Conservation (phyloP, 208 protist genomes). For the Borovskyia barvae region DNA sequence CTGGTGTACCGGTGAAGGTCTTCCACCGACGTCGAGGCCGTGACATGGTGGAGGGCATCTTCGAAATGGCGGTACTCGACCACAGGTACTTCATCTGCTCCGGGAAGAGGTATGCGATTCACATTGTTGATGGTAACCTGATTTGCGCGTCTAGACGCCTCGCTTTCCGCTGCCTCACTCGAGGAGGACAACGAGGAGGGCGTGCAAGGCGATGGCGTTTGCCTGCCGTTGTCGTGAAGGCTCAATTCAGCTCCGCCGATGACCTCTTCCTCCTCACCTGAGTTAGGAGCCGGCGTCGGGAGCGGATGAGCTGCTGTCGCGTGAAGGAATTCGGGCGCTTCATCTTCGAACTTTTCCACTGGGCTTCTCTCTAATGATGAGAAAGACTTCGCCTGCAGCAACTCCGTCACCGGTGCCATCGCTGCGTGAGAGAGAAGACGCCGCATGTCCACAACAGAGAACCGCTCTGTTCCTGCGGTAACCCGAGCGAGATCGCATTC, state of each 20-base stretch:
- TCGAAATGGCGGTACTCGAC: slow-evolving; percentile 27
- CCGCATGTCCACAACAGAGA: slow-evolving; percentile 92
- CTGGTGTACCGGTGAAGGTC: slow-evolving; percentile 20
- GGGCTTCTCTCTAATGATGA: too few species aligned
- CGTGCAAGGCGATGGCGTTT: too few species aligned
- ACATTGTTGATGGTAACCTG: not conserved
- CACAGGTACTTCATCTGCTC: not conserved
- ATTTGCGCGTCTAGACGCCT: too few species aligned
- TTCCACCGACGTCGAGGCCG: slow-evolving; percentile 9
- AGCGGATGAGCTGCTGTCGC: too few species aligned
- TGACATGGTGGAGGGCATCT: slow-evolving; percentile 10
- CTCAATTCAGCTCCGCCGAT: too few species aligned
- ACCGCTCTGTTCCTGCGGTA: slow-evolving; percentile 56
- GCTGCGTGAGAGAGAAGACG: slow-evolving; percentile 90
- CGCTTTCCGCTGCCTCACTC: too few species aligned
- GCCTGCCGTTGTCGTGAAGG: too few species aligned
- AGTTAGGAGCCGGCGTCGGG: too few species aligned
- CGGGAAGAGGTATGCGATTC: not conserved
- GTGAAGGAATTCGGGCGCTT: too few species aligned
- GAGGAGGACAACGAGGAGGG: too few species aligned
- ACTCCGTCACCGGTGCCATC: slow-evolving; percentile 92
- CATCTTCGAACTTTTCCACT: too few species aligned
- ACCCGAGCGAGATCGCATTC: slow-evolving; percentile 41
- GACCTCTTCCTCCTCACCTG: too few species aligned
- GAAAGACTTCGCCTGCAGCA: slow-evolving; percentile 51